Evolutionary conservation across 2,329 filamentous ascomycete genomes (phyloP).

Genomic region (Paraphoma sp.): DNA sequence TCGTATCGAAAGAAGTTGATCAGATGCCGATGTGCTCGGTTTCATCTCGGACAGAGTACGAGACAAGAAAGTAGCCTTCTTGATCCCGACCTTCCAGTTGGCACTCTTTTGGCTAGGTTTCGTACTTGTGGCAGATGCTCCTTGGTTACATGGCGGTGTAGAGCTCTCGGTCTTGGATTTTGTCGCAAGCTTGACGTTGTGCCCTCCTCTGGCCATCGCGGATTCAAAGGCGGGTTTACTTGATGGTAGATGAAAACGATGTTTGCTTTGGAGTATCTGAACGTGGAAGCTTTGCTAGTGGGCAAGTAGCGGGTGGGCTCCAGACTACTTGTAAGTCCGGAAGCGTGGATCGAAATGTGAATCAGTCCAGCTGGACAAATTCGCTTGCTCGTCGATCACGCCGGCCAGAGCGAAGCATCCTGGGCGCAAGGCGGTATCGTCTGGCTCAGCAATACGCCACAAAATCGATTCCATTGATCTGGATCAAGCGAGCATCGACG

Average conservation of each 20-base stretch:
- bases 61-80: constrained; percentile 1
- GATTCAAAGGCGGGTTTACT: not conserved
- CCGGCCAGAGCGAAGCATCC: not conserved
- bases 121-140: not conserved
- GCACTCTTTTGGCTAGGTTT: not conserved
- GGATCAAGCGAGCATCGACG: not conserved
- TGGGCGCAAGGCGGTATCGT: not conserved
- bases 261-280: not conserved
- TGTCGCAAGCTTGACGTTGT: constrained; percentile 3
- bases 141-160: not conserved
- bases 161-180: not conserved
- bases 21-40: not conserved
- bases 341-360: not conserved
- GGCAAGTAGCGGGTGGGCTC: no score
- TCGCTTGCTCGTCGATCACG: not conserved
- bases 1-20: not conserved
- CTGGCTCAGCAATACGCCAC: not conserved
- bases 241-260: not conserved
- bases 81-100: not conserved
- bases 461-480: not conserved
- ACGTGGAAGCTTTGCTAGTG: no score
- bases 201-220: constrained; percentile 2
- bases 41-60: not conserved
- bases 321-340: not conserved
- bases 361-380: not conserved